Conservation (phyloP, 1,284 basidiomycete genomes). For the Ustilago tritici region DNA sequence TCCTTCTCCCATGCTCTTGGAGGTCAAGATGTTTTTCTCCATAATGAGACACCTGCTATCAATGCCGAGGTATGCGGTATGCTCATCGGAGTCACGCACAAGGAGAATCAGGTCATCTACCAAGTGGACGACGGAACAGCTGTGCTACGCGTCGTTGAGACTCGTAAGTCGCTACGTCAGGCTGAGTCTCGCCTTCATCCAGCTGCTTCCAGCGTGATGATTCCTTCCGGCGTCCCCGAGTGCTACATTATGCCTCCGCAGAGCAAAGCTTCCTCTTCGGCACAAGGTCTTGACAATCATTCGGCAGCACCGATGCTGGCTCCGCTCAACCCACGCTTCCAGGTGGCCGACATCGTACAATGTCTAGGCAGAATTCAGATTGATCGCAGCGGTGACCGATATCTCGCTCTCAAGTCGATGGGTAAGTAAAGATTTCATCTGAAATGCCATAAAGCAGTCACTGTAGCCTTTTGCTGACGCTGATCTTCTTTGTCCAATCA, state of each 20-base stretch:
- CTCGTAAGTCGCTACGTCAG: conserved; percentile 26
- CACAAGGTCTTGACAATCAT: neutral
- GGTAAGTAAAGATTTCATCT: neutral
- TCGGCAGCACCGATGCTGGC: neutral
- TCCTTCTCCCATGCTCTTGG: conserved; percentile 36
- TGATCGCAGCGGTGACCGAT: conserved; percentile 18
- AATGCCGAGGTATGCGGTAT: conserved; percentile 44
- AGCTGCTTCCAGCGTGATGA: neutral
- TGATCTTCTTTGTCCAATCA: neutral
- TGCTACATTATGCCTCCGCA: conserved; percentile 45
- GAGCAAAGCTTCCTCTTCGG: conserved; percentile 13
- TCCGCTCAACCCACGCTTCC: conserved; percentile 29
- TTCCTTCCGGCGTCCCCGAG: conserved; percentile 28
- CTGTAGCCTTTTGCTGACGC: neutral
- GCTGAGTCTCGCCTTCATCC: neutral
- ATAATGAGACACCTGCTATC: conserved; percentile 32
- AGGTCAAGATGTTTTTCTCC: conserved; percentile 31
- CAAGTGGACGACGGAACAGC: conserved; percentile 54
- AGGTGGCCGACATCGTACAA: conserved; percentile 23
- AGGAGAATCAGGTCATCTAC: conserved; percentile 46
- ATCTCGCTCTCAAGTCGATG: conserved; percentile 14
- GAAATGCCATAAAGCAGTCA: neutral
- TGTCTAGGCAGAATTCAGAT: conserved; percentile 32
- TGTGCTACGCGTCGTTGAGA: conserved; percentile 37
- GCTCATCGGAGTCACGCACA: conserved; percentile 40